Evolutionary conservation across 2,329 filamentous ascomycete species (phyloP).

Genomic region (Aspergillus sp.): DNA sequence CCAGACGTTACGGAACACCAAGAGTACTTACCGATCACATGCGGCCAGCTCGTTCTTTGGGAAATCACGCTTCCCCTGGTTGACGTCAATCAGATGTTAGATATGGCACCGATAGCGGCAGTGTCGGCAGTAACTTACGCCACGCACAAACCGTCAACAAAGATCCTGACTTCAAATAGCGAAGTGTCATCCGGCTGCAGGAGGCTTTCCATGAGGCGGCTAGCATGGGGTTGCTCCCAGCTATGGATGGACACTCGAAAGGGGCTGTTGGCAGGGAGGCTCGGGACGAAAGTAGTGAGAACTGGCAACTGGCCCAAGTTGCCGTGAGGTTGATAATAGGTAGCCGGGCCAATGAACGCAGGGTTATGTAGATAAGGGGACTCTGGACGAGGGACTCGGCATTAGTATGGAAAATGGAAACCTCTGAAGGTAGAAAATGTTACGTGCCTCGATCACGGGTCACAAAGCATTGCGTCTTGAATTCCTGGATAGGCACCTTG

Average conservation of each 20-base stretch:
- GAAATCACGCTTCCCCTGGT: slow-evolving; percentile 57
- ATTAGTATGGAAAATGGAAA: neutral
- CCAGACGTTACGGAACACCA: neutral
- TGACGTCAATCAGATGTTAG: slow-evolving; percentile 4
- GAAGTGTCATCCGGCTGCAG: slow-evolving; percentile 58
- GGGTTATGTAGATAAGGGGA: slow-evolving; percentile 53
- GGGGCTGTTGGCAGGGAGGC: slow-evolving; percentile 55
- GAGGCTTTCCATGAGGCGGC: slow-evolving; percentile 56
- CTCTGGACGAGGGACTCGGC: slow-evolving; percentile 38
- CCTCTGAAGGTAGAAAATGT: neutral
- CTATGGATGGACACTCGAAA: slow-evolving; percentile 75
- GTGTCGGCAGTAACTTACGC: slow-evolving; percentile 51
- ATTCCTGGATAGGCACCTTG: slow-evolving; percentile 75
- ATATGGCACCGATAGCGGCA: neutral
- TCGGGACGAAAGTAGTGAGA: slow-evolving; percentile 71
- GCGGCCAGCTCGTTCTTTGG: slow-evolving; percentile 53
- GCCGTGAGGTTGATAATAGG: slow-evolving; percentile 25
- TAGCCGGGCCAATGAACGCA: slow-evolving; percentile 32
- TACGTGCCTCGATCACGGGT: slow-evolving; percentile 51
- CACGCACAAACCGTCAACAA: slow-evolving; percentile 65
- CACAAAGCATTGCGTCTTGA: slow-evolving; percentile 74
- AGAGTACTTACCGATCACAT: slow-evolving; percentile 49
- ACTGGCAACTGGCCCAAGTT: slow-evolving; percentile 55
- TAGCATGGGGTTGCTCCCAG: slow-evolving; percentile 65
- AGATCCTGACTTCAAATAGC: slow-evolving; percentile 65